phyloP scores from a whole-genome alignment of 441 rosid genomes.

The Geranium incanum region DNA sequence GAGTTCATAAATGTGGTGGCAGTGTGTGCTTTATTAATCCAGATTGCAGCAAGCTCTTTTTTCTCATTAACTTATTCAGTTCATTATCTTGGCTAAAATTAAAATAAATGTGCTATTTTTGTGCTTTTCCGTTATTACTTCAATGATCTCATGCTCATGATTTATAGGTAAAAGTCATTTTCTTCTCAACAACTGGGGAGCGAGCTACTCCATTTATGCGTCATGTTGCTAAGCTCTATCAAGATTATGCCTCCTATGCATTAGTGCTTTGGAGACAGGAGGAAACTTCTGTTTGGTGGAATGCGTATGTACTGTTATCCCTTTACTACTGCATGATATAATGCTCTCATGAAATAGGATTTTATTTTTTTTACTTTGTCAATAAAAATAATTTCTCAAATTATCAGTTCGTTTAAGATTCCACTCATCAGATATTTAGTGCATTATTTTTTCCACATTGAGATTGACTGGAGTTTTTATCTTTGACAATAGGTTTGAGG shows the following conservation, averaged over 20 bases:
- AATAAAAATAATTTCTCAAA: background rate
- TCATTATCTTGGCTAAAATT: background rate
- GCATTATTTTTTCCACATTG: slow-evolving; percentile 2
- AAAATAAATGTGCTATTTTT: background rate
- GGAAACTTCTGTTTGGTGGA: slow-evolving; percentile 96
- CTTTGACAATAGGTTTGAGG: slow-evolving; percentile 63
- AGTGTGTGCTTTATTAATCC: background rate
- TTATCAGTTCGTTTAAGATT: background rate
- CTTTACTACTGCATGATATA: slow-evolving; percentile 11
- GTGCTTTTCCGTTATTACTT: background rate
- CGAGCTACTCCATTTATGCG: slow-evolving; percentile 85
- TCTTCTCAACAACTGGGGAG: slow-evolving; percentile 95
- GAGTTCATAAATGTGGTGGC: background rate
- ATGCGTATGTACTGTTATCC: slow-evolving; percentile 46
- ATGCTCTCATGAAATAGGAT: slow-evolving; percentile 5
- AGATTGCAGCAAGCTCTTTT: background rate
- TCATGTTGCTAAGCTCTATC: slow-evolving; percentile 66
- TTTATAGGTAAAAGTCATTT: slow-evolving; percentile 74
- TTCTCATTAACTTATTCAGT: background rate
- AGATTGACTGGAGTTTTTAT: slow-evolving; percentile 7
- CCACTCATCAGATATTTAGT: slow-evolving; percentile 1
- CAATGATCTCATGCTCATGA: slow-evolving; percentile 14
- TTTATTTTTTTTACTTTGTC: background rate
- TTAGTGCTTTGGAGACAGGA: slow-evolving; percentile 85
- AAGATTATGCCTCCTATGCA: slow-evolving; percentile 74